Conservation (phyloP, 2,329 filamentous ascomycete species). For the Aureobasidium sp. region DNA sequence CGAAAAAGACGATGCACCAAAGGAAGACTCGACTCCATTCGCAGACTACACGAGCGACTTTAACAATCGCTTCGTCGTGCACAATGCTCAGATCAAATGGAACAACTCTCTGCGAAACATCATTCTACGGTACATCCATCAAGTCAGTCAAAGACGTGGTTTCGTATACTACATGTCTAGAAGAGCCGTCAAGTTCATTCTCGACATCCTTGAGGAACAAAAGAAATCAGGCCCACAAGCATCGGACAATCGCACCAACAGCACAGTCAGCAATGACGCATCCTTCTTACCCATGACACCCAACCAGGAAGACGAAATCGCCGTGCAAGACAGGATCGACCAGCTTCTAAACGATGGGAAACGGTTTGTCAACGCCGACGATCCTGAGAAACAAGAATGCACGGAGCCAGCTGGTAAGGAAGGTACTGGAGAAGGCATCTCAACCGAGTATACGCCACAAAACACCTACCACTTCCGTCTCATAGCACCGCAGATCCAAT, state of each 20-base stretch:
- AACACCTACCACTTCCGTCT: constrained; percentile 92
- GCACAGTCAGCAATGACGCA: neutral
- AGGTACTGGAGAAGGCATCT: constrained; percentile 61
- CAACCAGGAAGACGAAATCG: constrained; percentile 51
- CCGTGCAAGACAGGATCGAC: constrained; percentile 76
- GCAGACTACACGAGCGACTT: constrained; percentile 89
- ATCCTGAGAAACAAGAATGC: constrained; percentile 32
- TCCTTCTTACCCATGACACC: constrained; percentile 23
- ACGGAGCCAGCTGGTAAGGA: constrained; percentile 24
- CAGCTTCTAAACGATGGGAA: constrained; percentile 77
- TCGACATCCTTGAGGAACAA: constrained; percentile 95
- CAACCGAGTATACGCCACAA: constrained; percentile 78
- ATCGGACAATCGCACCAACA: neutral
- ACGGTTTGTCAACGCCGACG: constrained; percentile 68
- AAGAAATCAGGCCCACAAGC: constrained; percentile 52
- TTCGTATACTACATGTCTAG: constrained; percentile 98
- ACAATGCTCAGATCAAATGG: constrained; percentile 97
- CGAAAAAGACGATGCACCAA: constrained; percentile 33
- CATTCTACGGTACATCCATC: constrained; percentile 92
- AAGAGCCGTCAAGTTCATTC: constrained; percentile 91
- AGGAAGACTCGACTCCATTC: constrained; percentile 54
- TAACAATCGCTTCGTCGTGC: constrained; percentile 95
- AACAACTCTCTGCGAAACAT: constrained; percentile 94
- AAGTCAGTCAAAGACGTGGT: constrained; percentile 88
- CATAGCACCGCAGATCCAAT: constrained; percentile 93